Evolutionary conservation across 139 green algal genomes (phyloP).

Genomic region (Chlorella sp.): DNA sequence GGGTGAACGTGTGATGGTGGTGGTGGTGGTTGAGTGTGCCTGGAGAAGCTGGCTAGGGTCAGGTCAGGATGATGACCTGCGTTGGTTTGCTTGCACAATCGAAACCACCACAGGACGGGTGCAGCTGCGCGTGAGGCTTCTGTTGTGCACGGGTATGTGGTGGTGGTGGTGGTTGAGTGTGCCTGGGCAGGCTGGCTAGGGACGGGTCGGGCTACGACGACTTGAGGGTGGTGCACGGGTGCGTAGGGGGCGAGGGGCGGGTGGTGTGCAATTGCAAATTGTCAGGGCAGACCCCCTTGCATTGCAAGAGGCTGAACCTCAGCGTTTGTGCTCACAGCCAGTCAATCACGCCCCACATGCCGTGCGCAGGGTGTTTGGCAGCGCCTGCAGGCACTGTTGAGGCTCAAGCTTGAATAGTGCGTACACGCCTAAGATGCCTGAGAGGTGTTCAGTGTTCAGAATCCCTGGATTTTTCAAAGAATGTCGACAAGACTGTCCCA

Average conservation of each 20-base stretch:
- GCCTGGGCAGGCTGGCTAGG: slow-evolving; percentile 19
- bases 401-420: background rate
- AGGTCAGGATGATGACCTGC: background rate
- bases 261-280: too few species aligned
- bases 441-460: too few species aligned
- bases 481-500: too few species aligned
- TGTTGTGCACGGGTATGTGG: too few species aligned
- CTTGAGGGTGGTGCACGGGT: slow-evolving; percentile 27
- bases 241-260: too few species aligned
- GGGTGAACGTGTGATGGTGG: background rate
- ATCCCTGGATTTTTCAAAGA: too few species aligned
- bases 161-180: too few species aligned
- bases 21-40: background rate
- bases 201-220: slow-evolving; percentile 34
- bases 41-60: background rate
- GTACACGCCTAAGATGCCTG: too few species aligned
- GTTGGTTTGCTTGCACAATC: background rate
- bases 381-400: background rate
- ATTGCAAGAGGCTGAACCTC: too few species aligned
- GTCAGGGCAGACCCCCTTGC: too few species aligned
- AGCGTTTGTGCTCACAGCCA: too few species aligned
- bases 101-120: background rate
- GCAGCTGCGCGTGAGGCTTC: too few species aligned
- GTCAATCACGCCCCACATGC: background rate
- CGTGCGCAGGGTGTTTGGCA: background rate